Evolutionary conservation across 352 stramenopile species (phyloP).

Genomic region (Phytophthora uliginosa): DNA sequence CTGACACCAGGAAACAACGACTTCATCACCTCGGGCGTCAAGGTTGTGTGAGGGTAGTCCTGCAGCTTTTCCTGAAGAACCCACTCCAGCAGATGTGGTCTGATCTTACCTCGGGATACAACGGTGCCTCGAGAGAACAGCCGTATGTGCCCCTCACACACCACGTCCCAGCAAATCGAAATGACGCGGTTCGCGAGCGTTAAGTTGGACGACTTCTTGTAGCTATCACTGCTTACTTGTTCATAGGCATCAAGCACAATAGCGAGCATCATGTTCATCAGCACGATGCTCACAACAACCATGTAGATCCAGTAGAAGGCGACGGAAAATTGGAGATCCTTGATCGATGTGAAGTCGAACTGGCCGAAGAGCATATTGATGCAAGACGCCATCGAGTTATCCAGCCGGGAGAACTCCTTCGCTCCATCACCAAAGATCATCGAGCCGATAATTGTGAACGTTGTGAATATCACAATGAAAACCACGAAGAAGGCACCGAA

Average conservation of each 20-base stretch:
- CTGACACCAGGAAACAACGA: constrained; percentile 26
- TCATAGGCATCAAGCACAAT: constrained; percentile 76
- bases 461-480: constrained; percentile 66
- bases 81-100: constrained; percentile 24
- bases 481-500: constrained; percentile 68
- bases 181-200: constrained; percentile 29
- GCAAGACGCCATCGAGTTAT: constrained; percentile 56
- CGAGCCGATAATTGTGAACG: constrained; percentile 54
- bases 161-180: constrained; percentile 29
- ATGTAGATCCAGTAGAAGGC: constrained; percentile 81
- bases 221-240: constrained; percentile 49
- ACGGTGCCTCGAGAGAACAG: constrained; percentile 1
- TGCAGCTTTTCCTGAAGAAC: constrained; percentile 13
- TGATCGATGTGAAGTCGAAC: constrained; percentile 66
- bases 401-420: constrained; percentile 54
- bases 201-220: constrained; percentile 33
- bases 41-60: not conserved
- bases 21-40: constrained; percentile 24
- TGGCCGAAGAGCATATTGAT: constrained; percentile 76
- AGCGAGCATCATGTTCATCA: constrained; percentile 84
- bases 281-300: constrained; percentile 65
- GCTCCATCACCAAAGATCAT: constrained; percentile 71
- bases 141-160: constrained; percentile 15
- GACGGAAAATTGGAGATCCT: constrained; percentile 43
- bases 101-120: constrained; percentile 28